phyloP scores from a whole-genome alignment of 345 rosid genomes.

The Pugionium dolabratum region DNA sequence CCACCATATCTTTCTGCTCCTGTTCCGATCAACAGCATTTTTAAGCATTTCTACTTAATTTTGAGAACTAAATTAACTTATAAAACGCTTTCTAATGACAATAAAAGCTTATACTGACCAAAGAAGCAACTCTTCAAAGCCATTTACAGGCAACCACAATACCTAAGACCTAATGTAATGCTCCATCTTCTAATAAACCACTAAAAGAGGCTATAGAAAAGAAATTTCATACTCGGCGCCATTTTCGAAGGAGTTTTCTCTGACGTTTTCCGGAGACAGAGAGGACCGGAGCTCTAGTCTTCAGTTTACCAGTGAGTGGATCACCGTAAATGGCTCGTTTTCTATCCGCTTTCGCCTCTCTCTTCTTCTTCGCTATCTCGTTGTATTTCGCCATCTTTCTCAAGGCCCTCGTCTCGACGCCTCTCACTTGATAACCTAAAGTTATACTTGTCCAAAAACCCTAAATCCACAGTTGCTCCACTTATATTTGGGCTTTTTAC shows the following conservation, averaged over 20 bases:
- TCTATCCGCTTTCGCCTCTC: conserved; percentile 54
- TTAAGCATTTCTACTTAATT: not conserved
- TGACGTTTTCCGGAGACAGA: conserved; percentile 80
- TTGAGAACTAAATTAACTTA: not conserved
- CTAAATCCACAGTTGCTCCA: not conserved
- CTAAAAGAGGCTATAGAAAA: not conserved
- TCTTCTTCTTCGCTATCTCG: conserved; percentile 69
- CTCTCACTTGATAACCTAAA: not conserved
- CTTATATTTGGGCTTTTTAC: conserved; percentile 6
- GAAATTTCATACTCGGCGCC: conserved; percentile 59
- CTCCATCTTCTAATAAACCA: not conserved
- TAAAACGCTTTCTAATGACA: not conserved
- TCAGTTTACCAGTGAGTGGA: conserved; percentile 59
- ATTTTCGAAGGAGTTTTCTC: conserved; percentile 70
- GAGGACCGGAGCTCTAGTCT: conserved; percentile 45
- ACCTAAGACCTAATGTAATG: too few relatives aligned
- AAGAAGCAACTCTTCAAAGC: not conserved
- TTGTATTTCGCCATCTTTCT: conserved; percentile 81
- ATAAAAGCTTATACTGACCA: not conserved
- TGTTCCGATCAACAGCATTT: conserved; percentile 27
- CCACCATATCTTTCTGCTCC: conserved; percentile 78
- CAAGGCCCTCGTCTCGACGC: conserved; percentile 1
- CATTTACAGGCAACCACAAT: too few relatives aligned
- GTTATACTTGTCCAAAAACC: conserved; percentile 20
- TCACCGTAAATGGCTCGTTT: conserved; percentile 74